phyloP scores from a whole-genome alignment of 208 protist genomes.

The Leptomonas seymouri region DNA sequence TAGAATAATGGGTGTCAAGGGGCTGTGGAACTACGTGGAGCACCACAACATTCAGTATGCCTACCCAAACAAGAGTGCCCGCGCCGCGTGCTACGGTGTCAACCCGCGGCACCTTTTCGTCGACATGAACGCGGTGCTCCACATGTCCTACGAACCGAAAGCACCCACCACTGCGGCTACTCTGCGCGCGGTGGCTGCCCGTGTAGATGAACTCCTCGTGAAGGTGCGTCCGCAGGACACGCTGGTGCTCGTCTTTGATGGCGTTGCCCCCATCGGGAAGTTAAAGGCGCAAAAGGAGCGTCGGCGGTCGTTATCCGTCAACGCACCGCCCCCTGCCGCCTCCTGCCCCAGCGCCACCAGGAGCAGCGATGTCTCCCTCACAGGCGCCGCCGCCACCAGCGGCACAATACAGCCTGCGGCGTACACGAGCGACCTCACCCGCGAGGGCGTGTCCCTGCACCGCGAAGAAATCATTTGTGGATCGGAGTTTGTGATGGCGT shows the following conservation, averaged over 20 bases:
- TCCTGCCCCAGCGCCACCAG: no score
- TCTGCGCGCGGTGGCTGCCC: slow-evolving; percentile 35
- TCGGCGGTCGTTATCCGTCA: slow-evolving; percentile 26
- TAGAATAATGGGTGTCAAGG: slow-evolving; percentile 71
- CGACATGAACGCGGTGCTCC: slow-evolving; percentile 88
- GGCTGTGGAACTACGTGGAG: slow-evolving; percentile 77
- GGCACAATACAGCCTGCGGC: slow-evolving; percentile 3
- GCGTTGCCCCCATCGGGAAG: slow-evolving; percentile 75
- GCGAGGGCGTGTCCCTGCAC: slow-evolving; percentile 40
- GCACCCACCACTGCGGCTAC: slow-evolving; percentile 40
- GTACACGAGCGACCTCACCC: slow-evolving; percentile 60
- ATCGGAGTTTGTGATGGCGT: slow-evolving; percentile 75
- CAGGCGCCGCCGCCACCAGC: neutral
- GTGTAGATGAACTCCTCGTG: slow-evolving; percentile 45
- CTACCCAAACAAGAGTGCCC: slow-evolving; percentile 26
- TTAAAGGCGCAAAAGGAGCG: slow-evolving; percentile 70
- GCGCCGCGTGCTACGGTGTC: slow-evolving; percentile 33
- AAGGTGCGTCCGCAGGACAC: slow-evolving; percentile 43
- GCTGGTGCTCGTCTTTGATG: slow-evolving; percentile 78
- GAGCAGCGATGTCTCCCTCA: neutral
- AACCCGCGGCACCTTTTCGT: slow-evolving; percentile 67
- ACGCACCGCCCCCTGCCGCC: slow-evolving; percentile 17
- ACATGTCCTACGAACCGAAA: slow-evolving; percentile 40
- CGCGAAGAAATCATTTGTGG: slow-evolving; percentile 73
- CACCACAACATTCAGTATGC: slow-evolving; percentile 53